Conservation (phyloP, 2,329 filamentous ascomycete genomes). For the Verticillium dahliae region DNA sequence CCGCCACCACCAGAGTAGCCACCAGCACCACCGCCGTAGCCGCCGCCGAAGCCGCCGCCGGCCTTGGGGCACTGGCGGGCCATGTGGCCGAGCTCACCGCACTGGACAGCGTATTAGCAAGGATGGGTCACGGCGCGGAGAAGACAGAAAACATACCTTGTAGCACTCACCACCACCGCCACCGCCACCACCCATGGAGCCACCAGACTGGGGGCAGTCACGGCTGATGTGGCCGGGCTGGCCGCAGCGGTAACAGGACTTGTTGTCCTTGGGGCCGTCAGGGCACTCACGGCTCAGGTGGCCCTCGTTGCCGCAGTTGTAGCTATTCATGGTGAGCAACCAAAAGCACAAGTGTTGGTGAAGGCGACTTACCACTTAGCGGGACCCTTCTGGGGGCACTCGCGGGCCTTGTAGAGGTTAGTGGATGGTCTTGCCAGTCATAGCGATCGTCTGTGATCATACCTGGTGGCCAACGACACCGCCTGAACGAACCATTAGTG, state of each 20-base stretch:
- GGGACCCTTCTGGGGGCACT: constrained; percentile 78
- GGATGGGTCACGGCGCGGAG: constrained; percentile 1
- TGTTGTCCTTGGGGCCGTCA: constrained; percentile 78
- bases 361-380: constrained; percentile 64
- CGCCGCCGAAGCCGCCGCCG: constrained; percentile 40
- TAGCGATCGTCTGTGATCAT: not conserved
- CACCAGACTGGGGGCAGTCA: constrained; percentile 56
- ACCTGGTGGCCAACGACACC: constrained; percentile 19
- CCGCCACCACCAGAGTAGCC: constrained; percentile 39
- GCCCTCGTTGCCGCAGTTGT: constrained; percentile 60
- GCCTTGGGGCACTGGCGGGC: constrained; percentile 80
- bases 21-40: constrained; percentile 42
- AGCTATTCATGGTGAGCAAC: constrained; percentile 43
- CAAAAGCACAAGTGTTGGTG: not conserved
- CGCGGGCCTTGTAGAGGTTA: constrained; percentile 55
- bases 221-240: constrained; percentile 86
- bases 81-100: constrained; percentile 92
- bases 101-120: constrained; percentile 37
- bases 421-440: not conserved
- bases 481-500: constrained; percentile 9
- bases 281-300: constrained; percentile 71
- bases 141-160: constrained; percentile 49
- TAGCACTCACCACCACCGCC: constrained; percentile 68
- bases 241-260: constrained; percentile 73
- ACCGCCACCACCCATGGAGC: constrained; percentile 38